These are phyloP conservation scores for Phragmites australis DNA, from an alignment of 176 grass and related monocot genomes.

Conservation along the genomic window DNA sequence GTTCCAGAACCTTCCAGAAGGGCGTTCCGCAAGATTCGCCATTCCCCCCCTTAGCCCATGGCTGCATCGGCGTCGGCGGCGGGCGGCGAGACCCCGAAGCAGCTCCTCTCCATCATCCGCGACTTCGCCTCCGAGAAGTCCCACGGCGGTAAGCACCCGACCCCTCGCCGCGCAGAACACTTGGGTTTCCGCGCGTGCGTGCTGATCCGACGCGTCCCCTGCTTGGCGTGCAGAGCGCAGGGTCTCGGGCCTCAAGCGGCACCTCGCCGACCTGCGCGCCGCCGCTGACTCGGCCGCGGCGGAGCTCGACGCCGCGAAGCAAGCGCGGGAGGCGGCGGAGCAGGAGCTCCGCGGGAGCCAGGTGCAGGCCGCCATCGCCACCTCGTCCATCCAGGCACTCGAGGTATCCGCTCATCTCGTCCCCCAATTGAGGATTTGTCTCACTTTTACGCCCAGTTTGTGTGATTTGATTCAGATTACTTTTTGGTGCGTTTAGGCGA, in stretches of 20 bases:
- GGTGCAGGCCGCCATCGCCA: constrained; percentile 56
- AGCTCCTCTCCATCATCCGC: constrained; percentile 73
- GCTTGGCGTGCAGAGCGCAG: constrained; percentile 48
- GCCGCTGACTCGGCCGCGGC: constrained; percentile 41
- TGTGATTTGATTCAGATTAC: not conserved
- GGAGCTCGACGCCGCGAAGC: constrained; percentile 60
- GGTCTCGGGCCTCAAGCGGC: constrained; percentile 62
- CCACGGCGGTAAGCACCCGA: constrained; percentile 53
- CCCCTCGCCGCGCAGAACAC: not conserved
- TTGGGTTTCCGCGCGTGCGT: not conserved
- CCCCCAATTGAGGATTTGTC: not conserved
- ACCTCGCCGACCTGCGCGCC: constrained; percentile 42
- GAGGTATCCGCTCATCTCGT: constrained; percentile 33
- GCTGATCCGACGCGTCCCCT: not conserved
- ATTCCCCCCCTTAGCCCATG: not conserved
- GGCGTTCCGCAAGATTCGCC: not conserved
- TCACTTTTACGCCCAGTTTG: not conserved
- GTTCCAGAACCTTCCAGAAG: constrained; percentile 39
- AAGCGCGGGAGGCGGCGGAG: constrained; percentile 52
- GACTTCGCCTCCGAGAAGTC: constrained; percentile 71
- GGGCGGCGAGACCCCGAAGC: constrained; percentile 63
- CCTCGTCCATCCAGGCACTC: constrained; percentile 49
- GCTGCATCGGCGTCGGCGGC: constrained; percentile 6
- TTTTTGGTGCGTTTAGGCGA: constrained; percentile 45
- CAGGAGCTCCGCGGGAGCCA: constrained; percentile 60